These are phyloP conservation scores for Delphinella strobiligena DNA, from an alignment of 2,329 filamentous ascomycete genomes.

Conservation along the genomic window DNA sequence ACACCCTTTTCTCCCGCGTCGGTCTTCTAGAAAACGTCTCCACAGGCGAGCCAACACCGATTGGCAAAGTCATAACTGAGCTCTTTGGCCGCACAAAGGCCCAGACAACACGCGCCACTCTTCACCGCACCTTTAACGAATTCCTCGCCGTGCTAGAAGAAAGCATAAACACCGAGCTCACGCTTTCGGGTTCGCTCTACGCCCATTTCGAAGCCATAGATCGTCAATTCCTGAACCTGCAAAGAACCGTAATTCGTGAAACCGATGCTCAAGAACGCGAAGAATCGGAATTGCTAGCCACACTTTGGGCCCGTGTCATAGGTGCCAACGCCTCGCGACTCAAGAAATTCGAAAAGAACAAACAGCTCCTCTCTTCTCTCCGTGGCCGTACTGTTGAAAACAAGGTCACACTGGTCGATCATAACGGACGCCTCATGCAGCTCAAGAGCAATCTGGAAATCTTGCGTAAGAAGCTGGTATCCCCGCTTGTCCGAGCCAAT, in stretches of 20 bases:
- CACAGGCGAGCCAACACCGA: constrained; percentile 48
- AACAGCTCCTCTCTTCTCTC: constrained; percentile 63
- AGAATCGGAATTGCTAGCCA: constrained; percentile 69
- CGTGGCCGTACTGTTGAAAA: constrained; percentile 75
- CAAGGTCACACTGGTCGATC: constrained; percentile 74
- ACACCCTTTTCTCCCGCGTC: constrained; percentile 58
- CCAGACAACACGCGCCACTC: constrained; percentile 66
- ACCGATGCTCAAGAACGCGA: constrained; percentile 66
- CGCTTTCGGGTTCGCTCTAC: constrained; percentile 69
- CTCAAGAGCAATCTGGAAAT: constrained; percentile 79
- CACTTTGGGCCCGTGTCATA: constrained; percentile 75
- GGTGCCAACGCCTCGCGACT: constrained; percentile 62
- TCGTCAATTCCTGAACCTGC: constrained; percentile 77
- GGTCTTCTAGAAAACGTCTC: constrained; percentile 31
- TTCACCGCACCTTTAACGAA: constrained; percentile 80
- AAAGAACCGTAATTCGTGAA: constrained; percentile 74
- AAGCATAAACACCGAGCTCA: constrained; percentile 72
- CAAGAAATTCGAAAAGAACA: constrained; percentile 89
- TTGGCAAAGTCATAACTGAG: constrained; percentile 57
- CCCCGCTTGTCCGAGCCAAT: constrained; percentile 63
- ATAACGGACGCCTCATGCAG: constrained; percentile 71
- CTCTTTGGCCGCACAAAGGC: constrained; percentile 70
- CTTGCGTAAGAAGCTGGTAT: constrained; percentile 71
- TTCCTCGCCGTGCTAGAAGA: constrained; percentile 82
- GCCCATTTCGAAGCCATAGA: constrained; percentile 87